Evolutionary conservation across 2,329 filamentous ascomycete species (phyloP), one percentile per base, ranked within the genome.

Genomic region (Verticillium nubilum): DNA sequence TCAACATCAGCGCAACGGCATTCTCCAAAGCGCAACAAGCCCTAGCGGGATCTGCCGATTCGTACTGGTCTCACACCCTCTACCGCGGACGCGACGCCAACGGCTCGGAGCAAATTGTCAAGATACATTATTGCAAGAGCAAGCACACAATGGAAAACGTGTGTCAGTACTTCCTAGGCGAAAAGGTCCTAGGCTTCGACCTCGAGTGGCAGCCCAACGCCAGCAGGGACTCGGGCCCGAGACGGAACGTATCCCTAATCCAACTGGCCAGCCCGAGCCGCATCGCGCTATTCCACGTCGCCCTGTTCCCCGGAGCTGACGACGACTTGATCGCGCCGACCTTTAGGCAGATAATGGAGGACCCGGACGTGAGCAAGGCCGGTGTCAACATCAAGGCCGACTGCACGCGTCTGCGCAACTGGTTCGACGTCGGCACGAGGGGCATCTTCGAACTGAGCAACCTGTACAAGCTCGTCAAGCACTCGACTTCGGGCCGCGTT

Each of bases 371-470:
- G 60, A 83, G 82, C 42, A 97, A 97, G 72, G 80, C 84, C 2
- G 94, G 94, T 12, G 92, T 97, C 3, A 79, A 81, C 57, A 89
- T 97, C 65, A 82, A 83, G 65, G 88, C 83, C 37, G 92, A 91
- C 64, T 84, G 82, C 61, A 88, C 84, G 2, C 85, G 92, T 29
- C 68, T 97, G 13, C 79, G 77, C 28, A 88, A 83, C n/a, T 84
- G 78, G 63, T 80, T 97, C 3, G 77, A 74, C 0, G 80, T 97
- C 27, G 70, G 88, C 0, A 78, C 86, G 1, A 81, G 78, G 56
- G 90, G 90, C 0, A 76, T 91, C 4, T 84, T 96, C 62, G 93
- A 97, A 73, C 80, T 97, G 7, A 94, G 90, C 70, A 89, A 96
- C 69, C 74, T 97, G 26, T 88, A 93, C 73, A 90, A 86, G 64